Conservation (phyloP, 257 asterid genomes). For the Ophiorrhiza pumila region DNA sequence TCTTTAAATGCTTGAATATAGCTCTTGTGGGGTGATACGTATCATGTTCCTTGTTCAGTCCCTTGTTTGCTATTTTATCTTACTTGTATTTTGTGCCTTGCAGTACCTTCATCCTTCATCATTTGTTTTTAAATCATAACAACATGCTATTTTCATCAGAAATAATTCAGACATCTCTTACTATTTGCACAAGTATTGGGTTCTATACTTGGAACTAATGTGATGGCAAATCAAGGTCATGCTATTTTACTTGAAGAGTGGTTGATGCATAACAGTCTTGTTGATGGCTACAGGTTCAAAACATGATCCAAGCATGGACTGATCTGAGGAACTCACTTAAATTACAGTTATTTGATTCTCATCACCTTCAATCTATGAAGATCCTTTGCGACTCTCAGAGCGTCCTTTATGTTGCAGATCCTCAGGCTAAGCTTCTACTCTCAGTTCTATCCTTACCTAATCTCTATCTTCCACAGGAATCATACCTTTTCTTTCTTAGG, state of each 20-base stretch:
- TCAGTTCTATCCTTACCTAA: conserved; percentile 58
- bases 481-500: conserved; percentile 65
- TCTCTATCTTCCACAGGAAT: conserved; percentile 49
- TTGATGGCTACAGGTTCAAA: conserved; percentile 27
- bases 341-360: conserved; percentile 44
- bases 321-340: conserved; percentile 69
- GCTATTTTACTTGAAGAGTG: conserved; percentile 79
- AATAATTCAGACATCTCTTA: neutral
- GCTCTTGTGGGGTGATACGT: too few relatives aligned
- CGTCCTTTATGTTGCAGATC: conserved; percentile 79
- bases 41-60: too few relatives aligned
- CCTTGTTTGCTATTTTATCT: neutral
- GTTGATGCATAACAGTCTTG: conserved; percentile 41
- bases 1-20: too few relatives aligned
- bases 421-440: conserved; percentile 81
- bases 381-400: conserved; percentile 53
- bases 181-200: neutral
- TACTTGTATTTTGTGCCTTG: neutral
- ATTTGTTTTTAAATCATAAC: neutral
- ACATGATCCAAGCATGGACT: conserved; percentile 83
- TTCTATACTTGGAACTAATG: conserved; percentile 34
- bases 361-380: conserved; percentile 58
- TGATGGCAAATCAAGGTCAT: conserved; percentile 62
- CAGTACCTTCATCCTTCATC: neutral
- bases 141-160: neutral